Evolutionary conservation across 768 basidiomycete species (phyloP), one percentile per base, ranked within the genome.

Genomic region (Leccinum obscurum): DNA sequence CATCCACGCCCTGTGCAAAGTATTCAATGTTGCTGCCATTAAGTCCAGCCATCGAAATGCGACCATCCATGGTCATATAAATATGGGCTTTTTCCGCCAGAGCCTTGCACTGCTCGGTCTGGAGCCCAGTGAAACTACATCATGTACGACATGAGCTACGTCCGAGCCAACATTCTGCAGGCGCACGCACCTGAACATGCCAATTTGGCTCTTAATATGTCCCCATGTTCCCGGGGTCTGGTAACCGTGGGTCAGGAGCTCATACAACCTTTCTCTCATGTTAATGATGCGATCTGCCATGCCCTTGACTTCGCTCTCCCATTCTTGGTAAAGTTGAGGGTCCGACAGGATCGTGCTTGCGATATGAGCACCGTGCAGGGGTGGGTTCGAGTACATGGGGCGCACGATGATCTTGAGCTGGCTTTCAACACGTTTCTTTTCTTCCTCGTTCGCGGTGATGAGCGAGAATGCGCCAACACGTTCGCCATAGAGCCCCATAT

Each of bases 401-500:
- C 97, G 88, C 65, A 97, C 88, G 62, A 98, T 78, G 62, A 98
- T 97, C 81, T 96, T 95, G 71, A 98, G 77, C 76, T 98, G 97
- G 73, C 89, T 92, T 76, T 95, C 91, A 46, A 98, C 87, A 52
- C 93, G 88, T 34, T 86, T 88, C 76, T 86, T 91, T 77, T 93
- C 93, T 64, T 84, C 89, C 51, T 87, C 78, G 66, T 83, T 83
- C 56, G 78, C 70, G 20, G 85, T 86, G 55, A 84, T 85, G 69
- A 99, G 73, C 17, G 95, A 96, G 80, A 99, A 95, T 5, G 92
- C 90, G n/a, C 97, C 97, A 60, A 94, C 93, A 67, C 97, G 95
- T 78, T 98, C 97, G 61, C 95, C 96, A 73, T 99, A 99, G 46
- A 99, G 84, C 56, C 97, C 97, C 88, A 98, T 96, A 81, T 98